phyloP scores from a whole-genome alignment of 176 grass and related monocot genomes.

The Musa beccarii region DNA sequence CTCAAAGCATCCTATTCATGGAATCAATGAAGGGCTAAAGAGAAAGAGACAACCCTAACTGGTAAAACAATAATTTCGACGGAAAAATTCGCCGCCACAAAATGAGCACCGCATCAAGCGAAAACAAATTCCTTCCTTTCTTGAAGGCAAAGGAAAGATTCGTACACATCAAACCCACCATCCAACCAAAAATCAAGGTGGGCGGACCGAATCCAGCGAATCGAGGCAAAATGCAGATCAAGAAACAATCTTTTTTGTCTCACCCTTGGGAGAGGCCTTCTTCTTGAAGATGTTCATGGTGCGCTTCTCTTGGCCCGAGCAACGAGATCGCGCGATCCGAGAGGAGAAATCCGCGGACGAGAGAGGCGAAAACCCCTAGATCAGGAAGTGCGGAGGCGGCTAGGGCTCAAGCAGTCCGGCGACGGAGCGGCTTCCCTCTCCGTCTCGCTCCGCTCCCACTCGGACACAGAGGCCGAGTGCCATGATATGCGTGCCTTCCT shows the following conservation, averaged over 20 bases:
- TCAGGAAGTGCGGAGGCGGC: neutral
- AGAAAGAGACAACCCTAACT: neutral
- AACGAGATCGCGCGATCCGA: neutral
- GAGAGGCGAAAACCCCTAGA: neutral
- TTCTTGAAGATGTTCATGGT: slow-evolving; percentile 98
- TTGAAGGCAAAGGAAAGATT: no score
- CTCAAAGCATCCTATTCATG: neutral
- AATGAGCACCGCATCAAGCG: no score
- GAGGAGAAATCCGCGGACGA: neutral
- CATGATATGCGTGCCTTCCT: no score
- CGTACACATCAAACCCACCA: no score
- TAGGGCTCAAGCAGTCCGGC: neutral
- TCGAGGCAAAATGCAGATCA: no score
- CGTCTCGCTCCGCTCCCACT: no score
- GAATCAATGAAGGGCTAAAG: neutral
- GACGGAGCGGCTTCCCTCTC: neutral
- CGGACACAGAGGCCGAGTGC: no score
- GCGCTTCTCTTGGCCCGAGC: neutral
- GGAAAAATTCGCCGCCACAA: no score
- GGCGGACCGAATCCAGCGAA: no score
- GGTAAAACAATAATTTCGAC: no score
- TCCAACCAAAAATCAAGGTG: no score
- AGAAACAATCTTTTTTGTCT: neutral
- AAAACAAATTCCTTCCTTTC: no score
- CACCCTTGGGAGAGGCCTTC: slow-evolving; percentile 89